Evolutionary conservation across 2,329 filamentous ascomycete species (phyloP).

Genomic region (Lachnellula hyalina): DNA sequence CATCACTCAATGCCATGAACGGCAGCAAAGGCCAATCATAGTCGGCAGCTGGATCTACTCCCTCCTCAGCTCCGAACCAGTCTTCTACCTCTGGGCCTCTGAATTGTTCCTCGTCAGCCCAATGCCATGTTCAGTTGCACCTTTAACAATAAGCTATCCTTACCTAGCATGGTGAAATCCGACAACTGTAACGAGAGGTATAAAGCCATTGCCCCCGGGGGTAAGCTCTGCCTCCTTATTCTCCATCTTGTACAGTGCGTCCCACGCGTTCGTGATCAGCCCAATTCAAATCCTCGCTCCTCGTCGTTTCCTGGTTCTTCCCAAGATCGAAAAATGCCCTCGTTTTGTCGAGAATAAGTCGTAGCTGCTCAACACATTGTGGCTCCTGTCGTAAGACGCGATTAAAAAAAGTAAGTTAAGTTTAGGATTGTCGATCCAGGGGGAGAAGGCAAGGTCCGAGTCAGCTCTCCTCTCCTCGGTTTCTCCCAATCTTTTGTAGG

Average conservation of each 20-base stretch:
- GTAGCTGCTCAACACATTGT: conserved; percentile 8
- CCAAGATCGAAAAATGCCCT: conserved; percentile 3
- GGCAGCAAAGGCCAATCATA: conserved; percentile 90
- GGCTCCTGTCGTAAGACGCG: conserved; percentile 4
- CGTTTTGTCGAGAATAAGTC: neutral
- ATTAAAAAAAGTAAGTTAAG: neutral
- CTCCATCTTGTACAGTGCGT: conserved; percentile 14
- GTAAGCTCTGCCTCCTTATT: conserved; percentile 11
- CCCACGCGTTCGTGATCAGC: neutral
- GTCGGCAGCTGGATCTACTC: conserved; percentile 69
- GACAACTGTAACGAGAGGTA: conserved; percentile 71
- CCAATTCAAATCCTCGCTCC: conserved; percentile 4
- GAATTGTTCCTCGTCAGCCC: conserved; percentile 11
- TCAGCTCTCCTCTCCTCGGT: neutral
- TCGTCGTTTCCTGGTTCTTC: neutral
- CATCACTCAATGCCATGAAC: conserved; percentile 95
- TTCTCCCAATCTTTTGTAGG: neutral
- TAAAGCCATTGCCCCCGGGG: conserved; percentile 40
- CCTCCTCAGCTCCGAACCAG: conserved; percentile 77
- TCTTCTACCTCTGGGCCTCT: conserved; percentile 86
- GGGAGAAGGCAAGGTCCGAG: neutral
- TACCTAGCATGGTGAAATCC: conserved; percentile 75
- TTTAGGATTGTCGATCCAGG: neutral
- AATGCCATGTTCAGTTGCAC: neutral
- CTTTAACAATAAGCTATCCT: conserved; percentile 8